Base-by-base conservation (phyloP, 129 eudicot species). In the Rutidosis leptorrhynchoides region DNA sequence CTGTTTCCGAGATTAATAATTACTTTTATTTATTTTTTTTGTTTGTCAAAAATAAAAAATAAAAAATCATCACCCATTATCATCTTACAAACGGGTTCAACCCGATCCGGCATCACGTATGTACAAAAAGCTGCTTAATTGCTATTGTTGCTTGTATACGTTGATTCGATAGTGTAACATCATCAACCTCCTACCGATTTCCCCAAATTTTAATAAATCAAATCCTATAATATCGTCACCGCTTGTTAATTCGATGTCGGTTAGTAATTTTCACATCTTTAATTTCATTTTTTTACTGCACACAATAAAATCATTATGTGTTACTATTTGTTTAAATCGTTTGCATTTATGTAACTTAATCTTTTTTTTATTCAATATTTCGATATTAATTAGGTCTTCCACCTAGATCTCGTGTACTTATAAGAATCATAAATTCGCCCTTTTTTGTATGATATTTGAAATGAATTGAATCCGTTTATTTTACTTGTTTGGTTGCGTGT, bases 201-300 rank as follows among this genome's bases (percentile, higher is more conserved):
- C 51, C 42, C 45, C 45, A 37, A 37, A 37, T 37, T 2, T 2
- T 10, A 61, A 61, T 62, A 10, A 63, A 26, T 53, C 53, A 32
- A 17, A 60, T 7, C 71, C 35, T 48, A 21, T 48, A 20, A 40
- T 56, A 49, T 43, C 27, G 58, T 33, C 49, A 42, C 45, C 19
- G 49, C 23, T 62, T 10, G 26, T 28, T 37, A 46, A 42, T 42
- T 8, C 65, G 49, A 73, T 73, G 78, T 54, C 78, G 78, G 78
- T 73, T 37, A 73, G 78, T 73, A 17, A 1, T 70, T 62, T 51
- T 49, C 10, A 3, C 62, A 37, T 37, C 45, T 37, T 37, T 37
- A 37, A 37, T 37, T 10, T 49, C 22, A 15, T 62, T 30, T 71
- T 12, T 27, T 17, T 26, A 10, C 45, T 62, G 25, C 52, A 17